Base-by-base conservation (phyloP, 1,284 basidiomycete species). In the Moesziomyces sp. region DNA sequence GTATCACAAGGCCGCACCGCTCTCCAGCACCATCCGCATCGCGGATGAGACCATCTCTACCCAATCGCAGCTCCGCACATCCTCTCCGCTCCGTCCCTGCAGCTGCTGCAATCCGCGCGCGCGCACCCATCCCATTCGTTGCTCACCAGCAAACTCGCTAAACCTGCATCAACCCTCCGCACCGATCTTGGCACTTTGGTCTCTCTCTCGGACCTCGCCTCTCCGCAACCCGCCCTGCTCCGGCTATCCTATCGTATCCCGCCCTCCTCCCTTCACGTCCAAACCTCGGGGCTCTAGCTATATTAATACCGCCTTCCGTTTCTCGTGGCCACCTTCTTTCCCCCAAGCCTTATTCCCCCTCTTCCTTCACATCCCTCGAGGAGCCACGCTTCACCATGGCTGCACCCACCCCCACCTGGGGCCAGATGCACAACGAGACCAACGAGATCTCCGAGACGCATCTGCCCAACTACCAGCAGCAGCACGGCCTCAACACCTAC, bases 381-480 rank as follows among this genome's bases (percentile, higher is more conserved):
- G 46, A 47, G 21, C 26, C 30, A 21, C 24, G 28, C 24, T 53
- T 51, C 62, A 58, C 26, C 35, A 68, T 74, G 64, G 65, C 65
- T 33, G 65, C 58, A 24, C 61, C 70, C 46, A 65, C 61, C 42
- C 70, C 70, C 30, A 64, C 70, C 23, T 68, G 65, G 60, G 70
- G 61, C 28, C 70, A 65, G 56, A 42, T 74, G 42, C 56, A 68
- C 61, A 74, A 65, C 61, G 65, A 74, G 65, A 49, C 70, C 65
- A 74, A 56, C 62, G 71, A 74, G 62, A 74, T 74, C 66, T 16
- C 58, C 49, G 62, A 74, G 49, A 65, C 66, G 16, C 62, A 68
- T 52, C 13, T 24, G 5, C 71, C 71, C n/a, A 62, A 69, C 52
- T 74, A 74, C 50, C 55, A 51, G 26, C 55, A 67, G 35, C 23